Evolutionary conservation across 2,329 filamentous ascomycete species (phyloP).

Genomic region (Cryoendolithus antarcticus): DNA sequence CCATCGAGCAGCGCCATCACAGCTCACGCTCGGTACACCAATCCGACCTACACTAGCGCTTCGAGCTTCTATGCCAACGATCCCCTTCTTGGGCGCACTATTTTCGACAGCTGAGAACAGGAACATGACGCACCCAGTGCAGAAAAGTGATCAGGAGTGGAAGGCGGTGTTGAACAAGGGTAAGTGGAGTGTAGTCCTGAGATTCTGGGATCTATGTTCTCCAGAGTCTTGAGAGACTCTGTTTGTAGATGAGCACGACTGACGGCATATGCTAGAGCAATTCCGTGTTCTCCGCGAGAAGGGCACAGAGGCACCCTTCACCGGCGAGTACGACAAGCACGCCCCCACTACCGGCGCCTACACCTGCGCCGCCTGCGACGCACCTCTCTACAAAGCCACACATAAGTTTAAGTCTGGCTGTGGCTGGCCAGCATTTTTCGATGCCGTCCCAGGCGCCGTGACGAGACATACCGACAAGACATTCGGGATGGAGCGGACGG

Average conservation of each 20-base stretch:
- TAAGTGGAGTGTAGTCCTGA: slow-evolving; percentile 24
- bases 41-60: slow-evolving; percentile 19
- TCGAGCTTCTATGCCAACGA: slow-evolving; percentile 53
- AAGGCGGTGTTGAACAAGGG: slow-evolving; percentile 65
- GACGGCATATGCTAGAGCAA: slow-evolving; percentile 56
- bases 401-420: slow-evolving; percentile 97
- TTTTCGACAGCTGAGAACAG: slow-evolving; percentile 51
- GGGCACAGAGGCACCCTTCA: slow-evolving; percentile 72
- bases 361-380: slow-evolving; percentile 71
- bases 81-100: slow-evolving; percentile 66
- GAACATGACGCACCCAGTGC: slow-evolving; percentile 53
- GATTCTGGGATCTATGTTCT: not conserved
- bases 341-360: slow-evolving; percentile 65
- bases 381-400: slow-evolving; percentile 80
- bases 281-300: slow-evolving; percentile 88
- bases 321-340: slow-evolving; percentile 82
- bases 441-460: slow-evolving; percentile 84
- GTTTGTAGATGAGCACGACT: slow-evolving; percentile 1
- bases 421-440: slow-evolving; percentile 97
- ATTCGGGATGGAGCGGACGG: slow-evolving; percentile 73
- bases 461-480: slow-evolving; percentile 64
- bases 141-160: slow-evolving; percentile 79
- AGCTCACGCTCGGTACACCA: slow-evolving; percentile 4
- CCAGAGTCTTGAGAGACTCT: not conserved
- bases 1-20: slow-evolving; percentile 9